Conservation (phyloP, 805 yeast species). For the Ogataea salicorniae region DNA sequence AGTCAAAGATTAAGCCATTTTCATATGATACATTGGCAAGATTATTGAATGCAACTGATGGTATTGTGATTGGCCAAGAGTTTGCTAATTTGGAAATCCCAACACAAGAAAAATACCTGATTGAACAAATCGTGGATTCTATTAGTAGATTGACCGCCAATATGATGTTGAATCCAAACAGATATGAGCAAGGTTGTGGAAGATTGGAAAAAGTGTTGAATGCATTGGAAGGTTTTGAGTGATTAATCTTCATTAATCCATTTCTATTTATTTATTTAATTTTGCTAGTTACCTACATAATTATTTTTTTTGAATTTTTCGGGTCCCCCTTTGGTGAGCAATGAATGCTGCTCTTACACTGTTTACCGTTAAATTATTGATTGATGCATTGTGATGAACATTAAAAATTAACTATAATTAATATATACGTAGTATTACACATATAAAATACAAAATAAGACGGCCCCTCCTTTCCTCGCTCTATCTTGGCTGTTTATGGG, state of each 20-base stretch:
- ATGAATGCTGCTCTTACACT: too few relatives aligned
- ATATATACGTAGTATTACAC: not conserved
- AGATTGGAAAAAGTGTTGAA: conserved; percentile 77
- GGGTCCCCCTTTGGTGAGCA: not conserved
- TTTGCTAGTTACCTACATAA: not conserved
- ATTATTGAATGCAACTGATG: conserved; percentile 52
- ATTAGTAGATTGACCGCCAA: conserved; percentile 83
- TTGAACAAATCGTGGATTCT: conserved; percentile 84
- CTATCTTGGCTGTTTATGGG: conserved; percentile 15
- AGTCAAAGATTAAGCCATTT: conserved; percentile 28
- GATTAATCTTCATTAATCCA: conserved; percentile 8
- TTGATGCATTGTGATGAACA: too few relatives aligned
- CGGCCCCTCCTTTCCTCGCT: not conserved
- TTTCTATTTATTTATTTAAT: not conserved
- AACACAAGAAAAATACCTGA: conserved; percentile 65
- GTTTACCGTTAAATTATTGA: too few relatives aligned
- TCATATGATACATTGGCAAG: conserved; percentile 43
- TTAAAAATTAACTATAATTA: too few relatives aligned
- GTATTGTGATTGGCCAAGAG: conserved; percentile 61
- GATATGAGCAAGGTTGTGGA: conserved; percentile 74
- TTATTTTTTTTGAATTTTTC: not conserved
- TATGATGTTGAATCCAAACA: conserved; percentile 78
- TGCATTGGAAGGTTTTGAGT: conserved; percentile 76
- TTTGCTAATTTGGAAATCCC: conserved; percentile 72
- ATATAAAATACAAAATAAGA: not conserved